These are phyloP conservation scores for Hypoxylon sp. DNA, from an alignment of 2,329 filamentous ascomycete species.

Conservation along the genomic window DNA sequence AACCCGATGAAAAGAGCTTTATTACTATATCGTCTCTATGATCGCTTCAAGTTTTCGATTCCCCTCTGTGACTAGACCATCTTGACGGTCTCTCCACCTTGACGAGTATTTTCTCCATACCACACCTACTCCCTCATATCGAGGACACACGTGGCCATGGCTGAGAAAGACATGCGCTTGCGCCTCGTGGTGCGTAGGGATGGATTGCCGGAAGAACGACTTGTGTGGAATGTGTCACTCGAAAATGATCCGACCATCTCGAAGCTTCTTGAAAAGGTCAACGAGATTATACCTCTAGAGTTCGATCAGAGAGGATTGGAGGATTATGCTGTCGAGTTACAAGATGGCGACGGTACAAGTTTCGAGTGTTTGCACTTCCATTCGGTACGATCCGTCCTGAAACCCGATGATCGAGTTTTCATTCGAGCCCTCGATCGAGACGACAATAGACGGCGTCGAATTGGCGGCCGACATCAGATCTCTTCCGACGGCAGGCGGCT, in stretches of 20 bases:
- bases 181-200: conserved; percentile 81
- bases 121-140: neutral
- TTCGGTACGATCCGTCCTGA: conserved; percentile 76
- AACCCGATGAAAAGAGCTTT: neutral
- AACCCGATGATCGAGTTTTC: conserved; percentile 86
- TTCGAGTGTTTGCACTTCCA: conserved; percentile 94
- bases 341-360: conserved; percentile 65
- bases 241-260: conserved; percentile 77
- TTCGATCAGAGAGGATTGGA: conserved; percentile 87
- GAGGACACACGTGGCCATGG: conserved; percentile 48
- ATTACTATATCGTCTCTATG: conserved; percentile 4
- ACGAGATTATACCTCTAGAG: conserved; percentile 86
- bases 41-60: neutral
- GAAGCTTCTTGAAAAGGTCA: conserved; percentile 82
- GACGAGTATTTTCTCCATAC: neutral
- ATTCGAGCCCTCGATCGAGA: conserved; percentile 83
- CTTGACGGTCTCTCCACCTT: conserved; percentile 4
- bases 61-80: neutral
- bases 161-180: conserved; percentile 73
- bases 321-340: conserved; percentile 87
- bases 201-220: conserved; percentile 77
- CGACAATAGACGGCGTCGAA: conserved; percentile 79
- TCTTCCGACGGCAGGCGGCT: conserved; percentile 82
- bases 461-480: conserved; percentile 87
- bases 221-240: conserved; percentile 77